These are phyloP conservation scores for Boletus insuetus DNA, from an alignment of 768 basidiomycete species.

Conservation along the genomic window DNA sequence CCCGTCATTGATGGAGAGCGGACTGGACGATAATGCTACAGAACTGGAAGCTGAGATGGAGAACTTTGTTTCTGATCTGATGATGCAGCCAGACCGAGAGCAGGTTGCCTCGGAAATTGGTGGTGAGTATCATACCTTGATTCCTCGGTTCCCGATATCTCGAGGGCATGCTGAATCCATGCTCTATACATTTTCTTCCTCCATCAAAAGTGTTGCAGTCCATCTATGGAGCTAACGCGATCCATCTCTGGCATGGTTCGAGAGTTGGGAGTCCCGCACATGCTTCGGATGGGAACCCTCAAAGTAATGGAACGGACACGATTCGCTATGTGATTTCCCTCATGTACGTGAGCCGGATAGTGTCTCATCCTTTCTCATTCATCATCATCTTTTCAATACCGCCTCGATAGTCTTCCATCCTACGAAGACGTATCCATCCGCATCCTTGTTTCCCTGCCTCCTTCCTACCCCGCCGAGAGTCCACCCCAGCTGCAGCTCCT, in stretches of 20 bases:
- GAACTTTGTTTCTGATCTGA: slow-evolving; percentile 29
- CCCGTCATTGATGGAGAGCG: slow-evolving; percentile 16
- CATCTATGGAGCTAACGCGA: slow-evolving; percentile 71
- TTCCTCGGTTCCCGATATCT: neutral
- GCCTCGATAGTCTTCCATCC: slow-evolving; percentile 45
- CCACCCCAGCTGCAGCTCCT: slow-evolving; percentile 84
- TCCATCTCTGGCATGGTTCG: slow-evolving; percentile 55
- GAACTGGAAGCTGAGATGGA: slow-evolving; percentile 21
- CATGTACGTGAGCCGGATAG: slow-evolving; percentile 45
- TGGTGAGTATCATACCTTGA: slow-evolving; percentile 31
- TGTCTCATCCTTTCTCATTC: neutral
- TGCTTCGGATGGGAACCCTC: slow-evolving; percentile 1
- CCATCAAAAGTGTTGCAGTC: slow-evolving; percentile 59
- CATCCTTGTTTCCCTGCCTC: slow-evolving; percentile 57
- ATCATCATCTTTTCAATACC: neutral
- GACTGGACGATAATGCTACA: slow-evolving; percentile 3
- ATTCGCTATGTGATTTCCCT: slow-evolving; percentile 66
- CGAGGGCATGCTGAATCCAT: neutral
- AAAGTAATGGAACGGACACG: slow-evolving; percentile 30
- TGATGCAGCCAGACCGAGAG: slow-evolving; percentile 38
- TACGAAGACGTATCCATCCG: slow-evolving; percentile 51
- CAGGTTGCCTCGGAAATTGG: slow-evolving; percentile 47
- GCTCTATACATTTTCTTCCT: neutral
- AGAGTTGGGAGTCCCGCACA: slow-evolving; percentile 12
- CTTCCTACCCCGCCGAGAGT: slow-evolving; percentile 59